Evolutionary conservation across 2,329 filamentous ascomycete genomes (phyloP).

Genomic region (Scleromitrula shiraiana): DNA sequence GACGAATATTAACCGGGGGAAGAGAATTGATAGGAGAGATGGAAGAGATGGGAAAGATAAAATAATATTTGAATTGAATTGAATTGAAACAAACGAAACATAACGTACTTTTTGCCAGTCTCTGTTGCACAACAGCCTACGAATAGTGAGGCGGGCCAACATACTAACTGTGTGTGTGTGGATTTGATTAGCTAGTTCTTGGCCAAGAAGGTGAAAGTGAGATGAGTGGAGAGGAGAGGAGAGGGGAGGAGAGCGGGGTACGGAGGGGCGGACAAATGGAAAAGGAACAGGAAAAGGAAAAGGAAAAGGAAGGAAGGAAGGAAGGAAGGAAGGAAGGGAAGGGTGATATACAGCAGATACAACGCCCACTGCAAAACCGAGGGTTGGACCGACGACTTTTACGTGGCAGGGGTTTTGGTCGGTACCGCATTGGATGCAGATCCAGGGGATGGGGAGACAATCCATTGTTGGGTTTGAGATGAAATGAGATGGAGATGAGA

Average conservation of each 20-base stretch:
- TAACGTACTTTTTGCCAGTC: constrained; percentile 42
- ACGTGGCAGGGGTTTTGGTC: constrained; percentile 50
- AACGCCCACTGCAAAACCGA: constrained; percentile 39
- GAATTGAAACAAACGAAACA: no score
- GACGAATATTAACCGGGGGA: background rate
- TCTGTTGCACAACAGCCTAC: constrained; percentile 49
- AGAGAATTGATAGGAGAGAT: background rate
- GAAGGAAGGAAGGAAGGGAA: background rate
- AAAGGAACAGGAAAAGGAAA: background rate
- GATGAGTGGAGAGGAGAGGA: background rate
- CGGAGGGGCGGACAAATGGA: background rate
- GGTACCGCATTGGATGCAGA: constrained; percentile 39
- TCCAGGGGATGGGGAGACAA: constrained; percentile 10
- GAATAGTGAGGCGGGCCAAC: constrained; percentile 46
- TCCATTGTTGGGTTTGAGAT: background rate
- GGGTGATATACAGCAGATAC: constrained; percentile 39
- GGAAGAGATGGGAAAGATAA: background rate
- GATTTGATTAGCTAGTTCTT: background rate
- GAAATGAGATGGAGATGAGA: background rate
- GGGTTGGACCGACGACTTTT: constrained; percentile 47
- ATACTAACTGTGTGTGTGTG: constrained; percentile 35
- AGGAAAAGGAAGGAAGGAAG: background rate
- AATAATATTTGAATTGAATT: no score
- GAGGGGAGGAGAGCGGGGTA: background rate
- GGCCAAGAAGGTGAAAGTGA: background rate